Base-by-base conservation (phyloP, 257 asterid genomes). In the Solanum neorickii region DNA sequence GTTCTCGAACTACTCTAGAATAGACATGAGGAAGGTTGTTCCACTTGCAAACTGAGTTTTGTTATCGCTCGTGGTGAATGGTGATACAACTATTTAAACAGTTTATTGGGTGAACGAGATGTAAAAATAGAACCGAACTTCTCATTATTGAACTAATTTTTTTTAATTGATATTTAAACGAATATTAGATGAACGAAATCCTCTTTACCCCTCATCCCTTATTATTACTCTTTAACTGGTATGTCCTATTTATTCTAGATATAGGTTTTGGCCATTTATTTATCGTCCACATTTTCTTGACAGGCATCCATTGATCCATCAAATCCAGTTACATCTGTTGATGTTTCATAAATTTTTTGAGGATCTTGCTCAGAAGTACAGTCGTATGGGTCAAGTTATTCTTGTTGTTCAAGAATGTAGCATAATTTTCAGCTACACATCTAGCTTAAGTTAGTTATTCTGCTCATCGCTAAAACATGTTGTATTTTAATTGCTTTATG, bases 331-430 rank as follows among this genome's bases (percentile, higher is more conserved):
- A 93, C 96, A 44, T 65, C 94, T 60, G 94, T 90, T 66, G 97
- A 93, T 89, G 82, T 94, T 94, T 77, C 96, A 92, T 86, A 94
- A 92, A 92, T 89, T 93, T 93, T 41, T 94, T 14, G 95, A 92
- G 86, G 94, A 95, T 88, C 94, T 93, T 86, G 92, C 94, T 52
- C 90, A 91, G 92, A 94, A 94, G 90, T 89, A 93, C 65, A 92
- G 87, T 87, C 93, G 93, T 2, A 56, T 85, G 68, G 86, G 82
- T 15, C 91, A 86, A 88, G 90, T 86, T 69, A 27, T 75, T 39
- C 25, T 77, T 23, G 35, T 23, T 75, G 56, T 75, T 41, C 83
- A 39, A 75, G 59, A 42, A 41, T 11, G 20, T 77, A 25, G 7
- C 62, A 1, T 27, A 13, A 27, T 77, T 41, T 44, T 7, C 62